Evolutionary conservation across 139 green algal genomes (phyloP).

Genomic region (Haematococcus sp.): DNA sequence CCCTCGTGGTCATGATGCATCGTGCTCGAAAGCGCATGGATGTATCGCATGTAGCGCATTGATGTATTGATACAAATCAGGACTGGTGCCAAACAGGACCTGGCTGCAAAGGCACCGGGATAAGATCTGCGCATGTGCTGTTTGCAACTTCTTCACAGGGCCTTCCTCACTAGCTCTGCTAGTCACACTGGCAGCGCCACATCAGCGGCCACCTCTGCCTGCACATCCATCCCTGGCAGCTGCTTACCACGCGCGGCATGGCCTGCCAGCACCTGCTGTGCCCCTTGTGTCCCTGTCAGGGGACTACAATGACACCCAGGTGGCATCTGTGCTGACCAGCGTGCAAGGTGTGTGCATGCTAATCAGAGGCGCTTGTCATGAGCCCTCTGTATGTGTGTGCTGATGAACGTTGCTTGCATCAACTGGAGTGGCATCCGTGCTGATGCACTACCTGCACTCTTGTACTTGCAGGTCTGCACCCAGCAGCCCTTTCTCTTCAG

Average conservation of each 20-base stretch:
- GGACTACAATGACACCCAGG: conserved; percentile 46
- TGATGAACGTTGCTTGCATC: background rate
- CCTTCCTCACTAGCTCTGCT: conserved; percentile 29
- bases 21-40: background rate
- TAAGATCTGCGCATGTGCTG: too few species aligned
- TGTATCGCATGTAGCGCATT: background rate
- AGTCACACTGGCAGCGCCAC: conserved; percentile 46
- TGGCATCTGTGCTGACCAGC: conserved; percentile 13
- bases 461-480: conserved; percentile 14
- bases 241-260: too few species aligned
- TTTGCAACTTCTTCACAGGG: conserved; percentile 19
- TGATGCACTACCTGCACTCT: background rate
- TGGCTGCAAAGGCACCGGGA: too few species aligned
- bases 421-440: background rate
- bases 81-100: too few species aligned
- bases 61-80: too few species aligned
- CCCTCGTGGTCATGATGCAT: background rate
- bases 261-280: background rate
- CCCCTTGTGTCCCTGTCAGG: conserved; percentile 37
- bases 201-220: conserved; percentile 34
- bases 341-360: background rate
- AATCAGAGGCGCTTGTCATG: too few species aligned
- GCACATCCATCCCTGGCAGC: conserved; percentile 35
- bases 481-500: background rate
- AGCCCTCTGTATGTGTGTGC: too few species aligned